Percentiles rank a stretch among this genome's conserved stretches.
phyloP scores from a whole-genome alignment of 2,329 filamentous ascomycete genomes.

The Metarhizium guizhouense region DNA sequence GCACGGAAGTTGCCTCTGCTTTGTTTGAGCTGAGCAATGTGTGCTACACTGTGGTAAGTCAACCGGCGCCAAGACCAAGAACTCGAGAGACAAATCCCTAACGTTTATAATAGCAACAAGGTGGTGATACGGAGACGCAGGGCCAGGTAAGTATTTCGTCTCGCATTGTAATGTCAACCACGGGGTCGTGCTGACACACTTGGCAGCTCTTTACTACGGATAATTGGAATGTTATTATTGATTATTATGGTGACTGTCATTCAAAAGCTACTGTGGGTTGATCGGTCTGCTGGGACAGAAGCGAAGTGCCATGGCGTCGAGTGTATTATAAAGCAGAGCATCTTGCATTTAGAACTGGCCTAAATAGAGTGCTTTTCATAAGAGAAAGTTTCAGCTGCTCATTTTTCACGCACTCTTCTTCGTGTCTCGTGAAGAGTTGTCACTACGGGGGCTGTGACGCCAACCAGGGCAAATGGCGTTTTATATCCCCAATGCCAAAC shows the following conservation, averaged over 20 bases:
- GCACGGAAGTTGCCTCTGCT: neutral
- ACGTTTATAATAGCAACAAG: neutral
- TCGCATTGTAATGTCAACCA: neutral
- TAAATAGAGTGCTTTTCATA: no score
- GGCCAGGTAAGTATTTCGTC: neutral
- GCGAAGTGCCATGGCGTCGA: no score
- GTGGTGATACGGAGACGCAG: neutral
- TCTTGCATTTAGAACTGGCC: no score
- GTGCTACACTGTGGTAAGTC: neutral
- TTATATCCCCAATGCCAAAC: no score
- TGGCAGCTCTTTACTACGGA: neutral
- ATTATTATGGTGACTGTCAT: neutral
- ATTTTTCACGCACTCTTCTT: no score
- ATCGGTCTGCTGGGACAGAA: no score
- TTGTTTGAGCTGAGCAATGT: neutral
- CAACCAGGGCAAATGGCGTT: no score
- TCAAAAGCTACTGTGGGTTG: neutral
- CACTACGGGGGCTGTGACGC: no score
- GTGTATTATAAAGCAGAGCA: no score
- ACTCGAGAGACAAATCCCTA: neutral
- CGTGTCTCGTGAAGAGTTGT: no score
- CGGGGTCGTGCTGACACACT: neutral
- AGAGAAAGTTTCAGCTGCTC: no score
- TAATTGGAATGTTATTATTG: constrained; percentile 1
- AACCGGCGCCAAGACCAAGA: neutral